Conservation (phyloP, 2,329 filamentous ascomycete species). For the Claviceps sp. region DNA sequence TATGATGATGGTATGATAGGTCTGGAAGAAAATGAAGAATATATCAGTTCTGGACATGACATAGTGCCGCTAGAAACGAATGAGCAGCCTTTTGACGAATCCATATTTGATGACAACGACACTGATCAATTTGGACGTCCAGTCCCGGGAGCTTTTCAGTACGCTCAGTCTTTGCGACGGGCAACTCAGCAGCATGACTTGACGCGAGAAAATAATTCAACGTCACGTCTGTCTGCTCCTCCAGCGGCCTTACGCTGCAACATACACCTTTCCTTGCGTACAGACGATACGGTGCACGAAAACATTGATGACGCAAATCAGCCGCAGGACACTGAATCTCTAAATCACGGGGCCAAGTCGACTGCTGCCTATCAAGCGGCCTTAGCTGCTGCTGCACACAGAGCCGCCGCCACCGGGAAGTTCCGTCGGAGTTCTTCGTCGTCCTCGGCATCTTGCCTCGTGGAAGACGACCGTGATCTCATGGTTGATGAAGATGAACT, state of each 20-base stretch:
- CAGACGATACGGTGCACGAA: constrained; percentile 6
- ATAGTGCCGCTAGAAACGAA: constrained; percentile 31
- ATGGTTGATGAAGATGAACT: constrained; percentile 5
- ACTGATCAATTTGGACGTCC: constrained; percentile 49
- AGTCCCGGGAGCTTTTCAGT: constrained; percentile 43
- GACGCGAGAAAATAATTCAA: constrained; percentile 33
- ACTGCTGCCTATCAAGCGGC: constrained; percentile 68
- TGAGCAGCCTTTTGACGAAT: constrained; percentile 53
- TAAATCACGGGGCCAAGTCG: constrained; percentile 9
- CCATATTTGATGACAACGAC: constrained; percentile 57
- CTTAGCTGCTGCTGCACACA: constrained; percentile 66
- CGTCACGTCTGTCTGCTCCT: constrained; percentile 29
- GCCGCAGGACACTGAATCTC: constrained; percentile 1
- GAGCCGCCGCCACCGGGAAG: constrained; percentile 62
- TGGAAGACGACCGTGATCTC: constrained; percentile 1
- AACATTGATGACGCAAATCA: neutral
- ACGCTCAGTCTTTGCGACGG: constrained; percentile 34
- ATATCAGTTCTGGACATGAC: constrained; percentile 30
- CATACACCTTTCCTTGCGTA: constrained; percentile 37
- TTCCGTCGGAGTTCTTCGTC: constrained; percentile 49
- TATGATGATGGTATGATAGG: constrained; percentile 51
- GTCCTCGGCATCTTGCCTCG: constrained; percentile 11
- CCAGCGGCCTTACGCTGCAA: constrained; percentile 35
- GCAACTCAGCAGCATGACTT: constrained; percentile 13
- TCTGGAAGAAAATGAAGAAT: constrained; percentile 23